phyloP scores from a whole-genome alignment of 306 rosid species.

The Benincasa hispida region DNA sequence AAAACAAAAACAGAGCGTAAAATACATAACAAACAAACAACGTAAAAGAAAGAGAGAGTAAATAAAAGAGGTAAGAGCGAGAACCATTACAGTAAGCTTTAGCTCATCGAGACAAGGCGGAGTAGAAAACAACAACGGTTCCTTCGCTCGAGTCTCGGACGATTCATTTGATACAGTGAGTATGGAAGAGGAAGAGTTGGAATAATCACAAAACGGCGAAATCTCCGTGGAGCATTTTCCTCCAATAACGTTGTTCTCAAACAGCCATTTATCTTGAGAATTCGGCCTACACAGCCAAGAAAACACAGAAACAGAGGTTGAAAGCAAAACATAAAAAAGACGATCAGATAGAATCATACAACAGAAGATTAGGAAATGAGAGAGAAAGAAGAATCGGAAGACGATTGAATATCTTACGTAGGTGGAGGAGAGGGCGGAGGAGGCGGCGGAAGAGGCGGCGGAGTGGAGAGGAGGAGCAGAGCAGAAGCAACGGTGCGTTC shows the following conservation, averaged over 20 bases:
- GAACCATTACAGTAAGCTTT: constrained; percentile 35
- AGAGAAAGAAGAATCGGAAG: background rate
- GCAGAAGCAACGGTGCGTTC: constrained; percentile 70
- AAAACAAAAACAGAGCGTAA: background rate
- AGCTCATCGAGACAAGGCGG: constrained; percentile 27
- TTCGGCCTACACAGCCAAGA: constrained; percentile 21
- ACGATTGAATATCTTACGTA: background rate
- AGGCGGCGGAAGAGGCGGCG: constrained; percentile 17
- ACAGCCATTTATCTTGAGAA: constrained; percentile 9
- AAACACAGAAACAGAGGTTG: constrained; percentile 10
- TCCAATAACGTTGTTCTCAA: constrained; percentile 13
- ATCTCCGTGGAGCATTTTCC: constrained; percentile 16
- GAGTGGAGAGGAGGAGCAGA: constrained; percentile 49
- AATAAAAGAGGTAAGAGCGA: background rate
- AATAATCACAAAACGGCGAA: constrained; percentile 17
- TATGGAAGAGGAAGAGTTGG: constrained; percentile 30
- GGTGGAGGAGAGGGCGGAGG: constrained; percentile 18
- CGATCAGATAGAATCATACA: background rate
- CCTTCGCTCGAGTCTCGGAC: constrained; percentile 17
- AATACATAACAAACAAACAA: background rate
- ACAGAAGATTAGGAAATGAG: background rate
- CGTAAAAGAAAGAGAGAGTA: background rate
- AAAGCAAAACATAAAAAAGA: background rate
- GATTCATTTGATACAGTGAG: constrained; percentile 28
- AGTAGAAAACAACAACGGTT: constrained; percentile 22